A percentile compares a stretch with the other conserved stretches of the same genome.
These are phyloP conservation scores for Lunasporangiospora selenospora DNA, from an alignment of 192 early-diverging fungal genomes.

Conservation along the genomic window DNA sequence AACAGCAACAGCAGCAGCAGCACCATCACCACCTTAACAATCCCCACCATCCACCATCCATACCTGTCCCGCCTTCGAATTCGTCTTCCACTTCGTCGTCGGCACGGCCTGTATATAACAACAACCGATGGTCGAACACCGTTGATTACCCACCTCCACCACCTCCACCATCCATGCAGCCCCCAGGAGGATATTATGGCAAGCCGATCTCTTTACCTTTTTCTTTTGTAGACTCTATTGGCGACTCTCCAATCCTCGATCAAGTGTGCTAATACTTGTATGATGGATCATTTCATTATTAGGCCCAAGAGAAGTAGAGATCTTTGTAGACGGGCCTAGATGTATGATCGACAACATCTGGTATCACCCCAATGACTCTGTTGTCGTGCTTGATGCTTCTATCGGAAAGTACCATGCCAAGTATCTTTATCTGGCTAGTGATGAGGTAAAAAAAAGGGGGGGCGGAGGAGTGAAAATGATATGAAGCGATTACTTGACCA, in stretches of 20 bases:
- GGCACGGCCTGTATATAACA: background rate
- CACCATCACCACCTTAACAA: background rate
- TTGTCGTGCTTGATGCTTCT: constrained; percentile 36
- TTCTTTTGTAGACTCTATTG: too few species aligned
- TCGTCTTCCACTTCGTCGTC: background rate
- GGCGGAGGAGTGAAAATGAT: too few species aligned
- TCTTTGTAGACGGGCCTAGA: constrained; percentile 33
- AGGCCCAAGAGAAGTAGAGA: constrained; percentile 33
- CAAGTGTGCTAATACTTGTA: too few species aligned
- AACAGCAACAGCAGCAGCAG: background rate
- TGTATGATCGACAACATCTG: constrained; percentile 45
- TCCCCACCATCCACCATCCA: constrained; percentile 9
- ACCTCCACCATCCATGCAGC: constrained; percentile 2
- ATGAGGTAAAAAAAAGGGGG: constrained; percentile 42
- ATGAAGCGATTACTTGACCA: too few species aligned
- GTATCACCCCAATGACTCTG: constrained; percentile 37
- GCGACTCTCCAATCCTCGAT: too few species aligned
- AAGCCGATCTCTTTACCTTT: too few species aligned
- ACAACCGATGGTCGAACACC: constrained; percentile 14
- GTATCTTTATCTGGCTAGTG: constrained; percentile 20
- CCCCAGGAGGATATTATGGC: constrained; percentile 28
- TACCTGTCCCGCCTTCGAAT: constrained; percentile 9
- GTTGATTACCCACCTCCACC: constrained; percentile 17
- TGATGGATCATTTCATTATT: too few species aligned
- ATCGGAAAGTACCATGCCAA: constrained; percentile 45